phyloP scores from a whole-genome alignment of 352 stramenopile genomes.

The Phytophthora hibernalis region DNA sequence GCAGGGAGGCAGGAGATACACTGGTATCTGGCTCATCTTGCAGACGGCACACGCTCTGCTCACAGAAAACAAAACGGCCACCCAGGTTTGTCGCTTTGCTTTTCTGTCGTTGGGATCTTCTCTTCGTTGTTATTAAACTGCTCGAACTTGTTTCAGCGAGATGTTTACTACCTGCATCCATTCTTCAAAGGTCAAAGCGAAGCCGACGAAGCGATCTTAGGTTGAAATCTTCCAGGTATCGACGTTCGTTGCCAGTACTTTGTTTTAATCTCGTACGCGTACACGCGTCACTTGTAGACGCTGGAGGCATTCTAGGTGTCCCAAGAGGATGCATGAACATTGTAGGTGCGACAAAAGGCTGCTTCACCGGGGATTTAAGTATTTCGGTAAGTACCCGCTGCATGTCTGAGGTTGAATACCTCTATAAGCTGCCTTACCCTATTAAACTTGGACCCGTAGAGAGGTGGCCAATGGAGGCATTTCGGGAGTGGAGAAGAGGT shows the following conservation, averaged over 20 bases:
- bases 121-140: not conserved
- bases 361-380: slow-evolving; percentile 64
- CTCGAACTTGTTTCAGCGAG: slow-evolving; percentile 47
- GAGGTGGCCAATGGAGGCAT: slow-evolving; percentile 59
- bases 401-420: not conserved
- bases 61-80: slow-evolving; percentile 80
- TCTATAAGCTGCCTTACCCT: not conserved
- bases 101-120: not conserved
- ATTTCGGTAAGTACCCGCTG: slow-evolving; percentile 44
- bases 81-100: slow-evolving; percentile 54
- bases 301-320: slow-evolving; percentile 71
- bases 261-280: not conserved
- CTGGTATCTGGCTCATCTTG: slow-evolving; percentile 82
- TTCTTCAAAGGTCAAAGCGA: slow-evolving; percentile 85
- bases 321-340: slow-evolving; percentile 82
- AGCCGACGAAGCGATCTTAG: slow-evolving; percentile 86
- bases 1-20: slow-evolving; percentile 79
- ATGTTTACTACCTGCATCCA: slow-evolving; percentile 87
- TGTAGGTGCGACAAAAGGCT: slow-evolving; percentile 84
- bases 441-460: slow-evolving; percentile 38
- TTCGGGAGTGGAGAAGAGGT: slow-evolving; percentile 68
- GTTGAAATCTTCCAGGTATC: slow-evolving; percentile 27
- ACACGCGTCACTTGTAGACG: slow-evolving; percentile 53
- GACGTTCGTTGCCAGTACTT: not conserved
- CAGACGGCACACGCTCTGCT: slow-evolving; percentile 79